phyloP scores from a whole-genome alignment of 495 filamentous ascomycete genomes.

The Cercophora scortea region DNA sequence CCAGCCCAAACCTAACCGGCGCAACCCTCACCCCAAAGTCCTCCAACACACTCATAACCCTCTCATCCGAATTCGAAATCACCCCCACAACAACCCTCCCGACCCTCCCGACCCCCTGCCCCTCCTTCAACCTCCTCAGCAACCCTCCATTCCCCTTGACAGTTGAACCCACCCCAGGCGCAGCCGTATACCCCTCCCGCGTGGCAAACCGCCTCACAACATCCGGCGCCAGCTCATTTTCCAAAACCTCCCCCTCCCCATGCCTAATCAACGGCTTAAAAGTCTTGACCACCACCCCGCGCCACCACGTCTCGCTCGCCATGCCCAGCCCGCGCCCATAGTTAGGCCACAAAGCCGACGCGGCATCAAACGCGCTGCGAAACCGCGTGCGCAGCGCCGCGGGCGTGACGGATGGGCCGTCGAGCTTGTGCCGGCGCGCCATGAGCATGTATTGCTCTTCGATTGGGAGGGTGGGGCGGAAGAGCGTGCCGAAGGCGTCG shows the following conservation, averaged over 20 bases:
- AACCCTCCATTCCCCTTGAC: slow-evolving; percentile 16
- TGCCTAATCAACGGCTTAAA: too few species aligned
- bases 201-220: too few species aligned
- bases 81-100: slow-evolving; percentile 50
- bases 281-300: too few species aligned
- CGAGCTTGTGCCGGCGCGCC: slow-evolving; percentile 51
- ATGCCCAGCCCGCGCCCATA: too few species aligned
- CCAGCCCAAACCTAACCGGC: slow-evolving; percentile 9
- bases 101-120: slow-evolving; percentile 4
- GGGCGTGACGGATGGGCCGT: slow-evolving; percentile 11
- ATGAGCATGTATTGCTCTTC: slow-evolving; percentile 53
- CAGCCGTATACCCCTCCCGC: too few species aligned
- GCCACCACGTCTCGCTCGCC: too few species aligned
- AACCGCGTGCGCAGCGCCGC: slow-evolving; percentile 11
- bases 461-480: slow-evolving; percentile 50
- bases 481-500: slow-evolving; percentile 74
- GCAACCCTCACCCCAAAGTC: slow-evolving; percentile 54
- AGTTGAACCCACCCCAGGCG: slow-evolving; percentile 49
- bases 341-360: too few species aligned
- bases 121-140: slow-evolving; percentile 19
- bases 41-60: slow-evolving; percentile 52
- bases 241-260: too few species aligned
- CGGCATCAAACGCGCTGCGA: too few species aligned
- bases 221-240: too few species aligned
- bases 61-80: slow-evolving; percentile 72